Evolutionary conservation across 208 protist genomes (phyloP).

Genomic region (Jaenimonas drosophilae): DNA sequence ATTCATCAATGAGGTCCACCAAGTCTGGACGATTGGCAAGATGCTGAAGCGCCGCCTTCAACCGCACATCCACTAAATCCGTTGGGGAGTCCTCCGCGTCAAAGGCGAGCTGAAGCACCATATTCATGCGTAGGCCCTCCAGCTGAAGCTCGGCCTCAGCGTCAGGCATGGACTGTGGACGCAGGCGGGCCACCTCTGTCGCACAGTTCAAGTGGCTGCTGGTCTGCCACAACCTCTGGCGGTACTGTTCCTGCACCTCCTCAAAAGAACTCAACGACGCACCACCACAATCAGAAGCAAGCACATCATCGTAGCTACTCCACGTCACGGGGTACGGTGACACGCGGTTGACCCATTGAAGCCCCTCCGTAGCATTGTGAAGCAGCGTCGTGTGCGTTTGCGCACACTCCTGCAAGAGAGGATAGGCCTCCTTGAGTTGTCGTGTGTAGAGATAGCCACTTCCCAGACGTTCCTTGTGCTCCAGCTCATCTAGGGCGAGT

Average conservation of each 20-base stretch:
- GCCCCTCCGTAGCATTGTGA: no score
- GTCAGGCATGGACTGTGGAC: slow-evolving; percentile 28
- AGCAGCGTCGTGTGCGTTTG: no score
- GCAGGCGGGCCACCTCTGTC: slow-evolving; percentile 27
- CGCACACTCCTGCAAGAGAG: slow-evolving; percentile 44
- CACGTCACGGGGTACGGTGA: no score
- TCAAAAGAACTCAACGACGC: no score
- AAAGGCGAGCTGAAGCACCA: slow-evolving; percentile 50
- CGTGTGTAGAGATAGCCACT: slow-evolving; percentile 56
- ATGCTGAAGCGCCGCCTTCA: slow-evolving; percentile 40
- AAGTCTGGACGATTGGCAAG: slow-evolving; percentile 56
- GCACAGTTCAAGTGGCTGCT: slow-evolving; percentile 40
- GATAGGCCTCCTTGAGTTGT: slow-evolving; percentile 40
- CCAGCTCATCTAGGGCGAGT: no score
- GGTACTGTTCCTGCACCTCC: slow-evolving; percentile 17
- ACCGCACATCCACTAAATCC: no score
- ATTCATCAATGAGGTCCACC: slow-evolving; percentile 64
- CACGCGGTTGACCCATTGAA: no score
- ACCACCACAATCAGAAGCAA: no score
- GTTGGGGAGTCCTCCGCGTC: no score
- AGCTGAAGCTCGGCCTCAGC: slow-evolving; percentile 37
- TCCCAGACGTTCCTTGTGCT: slow-evolving; percentile 28
- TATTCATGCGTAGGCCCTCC: slow-evolving; percentile 67
- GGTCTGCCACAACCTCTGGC: slow-evolving; percentile 24
- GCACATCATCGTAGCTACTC: no score